phyloP scores from a whole-genome alignment of 2,329 filamentous ascomycete genomes.

The Elsinoe australis region DNA sequence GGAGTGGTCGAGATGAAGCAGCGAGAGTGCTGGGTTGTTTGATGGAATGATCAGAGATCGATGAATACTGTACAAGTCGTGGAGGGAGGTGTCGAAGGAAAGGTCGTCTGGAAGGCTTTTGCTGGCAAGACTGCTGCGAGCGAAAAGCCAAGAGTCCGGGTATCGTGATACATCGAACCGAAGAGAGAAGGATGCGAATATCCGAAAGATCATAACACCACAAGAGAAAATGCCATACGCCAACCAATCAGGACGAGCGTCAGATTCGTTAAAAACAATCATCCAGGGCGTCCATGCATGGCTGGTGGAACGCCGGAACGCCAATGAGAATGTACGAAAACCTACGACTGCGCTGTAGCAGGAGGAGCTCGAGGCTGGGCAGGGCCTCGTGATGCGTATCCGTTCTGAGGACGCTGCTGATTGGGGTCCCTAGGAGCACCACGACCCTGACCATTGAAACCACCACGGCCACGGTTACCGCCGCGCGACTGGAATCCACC shows the following conservation, averaged over 20 bases:
- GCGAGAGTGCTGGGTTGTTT: background rate
- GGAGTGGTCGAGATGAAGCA: background rate
- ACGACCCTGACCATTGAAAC: slow-evolving; percentile 27
- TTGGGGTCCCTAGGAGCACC: slow-evolving; percentile 27
- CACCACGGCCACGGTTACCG: slow-evolving; percentile 28
- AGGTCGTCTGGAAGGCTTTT: slow-evolving; percentile 1
- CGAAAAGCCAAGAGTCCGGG: slow-evolving; percentile 6
- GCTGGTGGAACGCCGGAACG: slow-evolving; percentile 22
- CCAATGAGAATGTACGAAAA: slow-evolving; percentile 21
- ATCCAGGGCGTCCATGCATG: slow-evolving; percentile 11
- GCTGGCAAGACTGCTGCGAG: slow-evolving; percentile 6
- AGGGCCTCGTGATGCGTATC: slow-evolving; percentile 22
- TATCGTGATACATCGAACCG: slow-evolving; percentile 7
- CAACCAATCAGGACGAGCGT: slow-evolving; percentile 10
- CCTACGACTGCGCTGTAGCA: slow-evolving; percentile 22
- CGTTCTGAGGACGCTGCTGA: slow-evolving; percentile 25
- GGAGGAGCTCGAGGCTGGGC: slow-evolving; percentile 26
- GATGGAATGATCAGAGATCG: background rate
- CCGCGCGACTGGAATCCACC: slow-evolving; percentile 27
- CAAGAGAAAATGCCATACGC: background rate
- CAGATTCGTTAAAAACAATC: slow-evolving; percentile 14
- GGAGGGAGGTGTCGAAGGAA: background rate
- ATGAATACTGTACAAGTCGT: slow-evolving; percentile 17
- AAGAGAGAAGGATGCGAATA: background rate
- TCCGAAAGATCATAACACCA: background rate